Percentiles rank a stretch among this genome's conserved stretches.
Evolutionary conservation across 805 yeast species (phyloP).

Genomic region (Yarrowia sp.): DNA sequence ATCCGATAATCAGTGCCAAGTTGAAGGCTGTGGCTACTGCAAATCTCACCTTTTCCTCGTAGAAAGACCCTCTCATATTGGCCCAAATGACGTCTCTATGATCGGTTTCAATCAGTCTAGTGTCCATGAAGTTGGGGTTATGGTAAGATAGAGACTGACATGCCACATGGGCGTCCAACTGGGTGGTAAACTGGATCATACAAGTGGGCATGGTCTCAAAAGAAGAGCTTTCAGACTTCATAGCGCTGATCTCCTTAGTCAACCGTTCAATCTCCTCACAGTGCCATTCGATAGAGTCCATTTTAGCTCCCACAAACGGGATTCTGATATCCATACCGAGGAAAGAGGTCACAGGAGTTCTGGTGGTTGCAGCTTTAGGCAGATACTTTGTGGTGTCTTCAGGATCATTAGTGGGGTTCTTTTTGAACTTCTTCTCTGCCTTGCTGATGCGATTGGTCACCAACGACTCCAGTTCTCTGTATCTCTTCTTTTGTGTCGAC

Average conservation of each 20-base stretch:
- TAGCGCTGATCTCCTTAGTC: slow-evolving; percentile 62
- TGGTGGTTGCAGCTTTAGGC: neutral
- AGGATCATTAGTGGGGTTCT: slow-evolving; percentile 49
- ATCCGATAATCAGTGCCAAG: slow-evolving; percentile 62
- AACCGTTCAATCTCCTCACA: slow-evolving; percentile 67
- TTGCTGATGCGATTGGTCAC: slow-evolving; percentile 47
- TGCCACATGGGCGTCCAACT: slow-evolving; percentile 66
- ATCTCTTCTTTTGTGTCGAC: slow-evolving; percentile 3
- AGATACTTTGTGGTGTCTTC: slow-evolving; percentile 2
- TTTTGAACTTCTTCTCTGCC: slow-evolving; percentile 44
- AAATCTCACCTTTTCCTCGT: slow-evolving; percentile 52
- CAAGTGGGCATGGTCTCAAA: slow-evolving; percentile 49
- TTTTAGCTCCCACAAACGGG: slow-evolving; percentile 71
- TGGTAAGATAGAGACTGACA: slow-evolving; percentile 58
- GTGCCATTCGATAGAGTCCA: slow-evolving; percentile 72
- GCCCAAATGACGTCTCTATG: slow-evolving; percentile 78
- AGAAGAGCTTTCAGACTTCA: slow-evolving; percentile 61
- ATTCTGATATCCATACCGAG: slow-evolving; percentile 44
- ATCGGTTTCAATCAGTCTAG: slow-evolving; percentile 55
- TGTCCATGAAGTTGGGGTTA: slow-evolving; percentile 18
- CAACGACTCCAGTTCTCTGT: slow-evolving; percentile 49
- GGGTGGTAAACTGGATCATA: slow-evolving; percentile 67
- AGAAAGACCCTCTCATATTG: slow-evolving; percentile 56
- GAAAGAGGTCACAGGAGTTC: slow-evolving; percentile 8
- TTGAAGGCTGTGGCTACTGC: slow-evolving; percentile 57